Evolutionary conservation across 2,329 filamentous ascomycete species (phyloP).

Genomic region (Colletotrichum somersetense): DNA sequence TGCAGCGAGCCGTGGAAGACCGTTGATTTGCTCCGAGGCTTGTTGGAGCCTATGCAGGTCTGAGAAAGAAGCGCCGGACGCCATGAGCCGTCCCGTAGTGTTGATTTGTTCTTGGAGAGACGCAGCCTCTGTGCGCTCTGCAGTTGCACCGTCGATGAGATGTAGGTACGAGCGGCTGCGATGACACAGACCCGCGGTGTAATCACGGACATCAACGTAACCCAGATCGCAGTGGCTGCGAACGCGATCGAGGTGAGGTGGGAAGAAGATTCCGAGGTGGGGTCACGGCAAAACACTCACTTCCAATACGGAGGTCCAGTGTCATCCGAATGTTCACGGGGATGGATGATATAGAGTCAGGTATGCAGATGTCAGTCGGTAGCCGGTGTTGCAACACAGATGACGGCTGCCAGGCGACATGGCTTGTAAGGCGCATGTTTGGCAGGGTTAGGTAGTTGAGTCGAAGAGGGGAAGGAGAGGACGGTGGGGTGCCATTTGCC

Average conservation of each 20-base stretch:
- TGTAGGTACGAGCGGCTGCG: background rate
- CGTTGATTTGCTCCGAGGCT: slow-evolving; percentile 28
- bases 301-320: background rate
- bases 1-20: slow-evolving; percentile 31
- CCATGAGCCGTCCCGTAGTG: slow-evolving; percentile 10
- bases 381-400: background rate
- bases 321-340: background rate
- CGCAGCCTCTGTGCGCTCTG: background rate
- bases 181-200: background rate
- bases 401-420: slow-evolving; percentile 1
- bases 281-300: background rate
- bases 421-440: background rate
- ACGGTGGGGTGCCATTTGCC: background rate
- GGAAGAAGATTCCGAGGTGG: background rate
- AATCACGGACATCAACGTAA: background rate
- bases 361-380: background rate
- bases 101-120: slow-evolving; percentile 29
- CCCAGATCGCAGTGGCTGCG: background rate
- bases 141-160: background rate
- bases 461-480: background rate
- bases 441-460: background rate
- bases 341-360: background rate
- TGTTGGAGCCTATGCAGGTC: slow-evolving; percentile 23
- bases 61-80: slow-evolving; percentile 8
- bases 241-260: background rate